These are phyloP conservation scores for Guyanaporus albipodus DNA, from an alignment of 768 basidiomycete genomes.

Conservation along the genomic window DNA sequence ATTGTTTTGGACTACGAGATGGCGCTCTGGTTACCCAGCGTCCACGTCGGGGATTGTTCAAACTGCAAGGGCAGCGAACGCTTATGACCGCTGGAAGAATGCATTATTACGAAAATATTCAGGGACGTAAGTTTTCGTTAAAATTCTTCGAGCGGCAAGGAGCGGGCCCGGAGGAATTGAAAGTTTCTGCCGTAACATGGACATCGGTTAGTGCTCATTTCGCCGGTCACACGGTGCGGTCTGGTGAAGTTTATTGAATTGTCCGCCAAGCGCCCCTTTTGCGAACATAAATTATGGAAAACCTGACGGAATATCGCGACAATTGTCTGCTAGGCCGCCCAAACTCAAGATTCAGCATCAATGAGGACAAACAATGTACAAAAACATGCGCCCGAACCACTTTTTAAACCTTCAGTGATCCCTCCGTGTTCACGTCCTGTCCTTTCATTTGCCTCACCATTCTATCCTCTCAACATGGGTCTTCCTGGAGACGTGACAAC, in stretches of 20 bases:
- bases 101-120: too few species aligned
- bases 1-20: too few species aligned
- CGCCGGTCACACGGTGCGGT: neutral
- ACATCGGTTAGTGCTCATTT: constrained; percentile 4
- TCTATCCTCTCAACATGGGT: constrained; percentile 6
- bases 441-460: constrained; percentile 15
- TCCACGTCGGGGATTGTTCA: too few species aligned
- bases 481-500: constrained; percentile 30
- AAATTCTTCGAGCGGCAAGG: too few species aligned
- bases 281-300: constrained; percentile 8
- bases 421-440: constrained; percentile 28
- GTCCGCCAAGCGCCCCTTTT: too few species aligned
- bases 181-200: neutral
- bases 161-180: too few species aligned
- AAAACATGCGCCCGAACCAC: constrained; percentile 13
- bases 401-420: constrained; percentile 19
- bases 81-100: too few species aligned
- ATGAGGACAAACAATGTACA: constrained; percentile 34
- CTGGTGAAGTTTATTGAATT: too few species aligned
- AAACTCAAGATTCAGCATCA: constrained; percentile 25
- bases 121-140: too few species aligned
- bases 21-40: too few species aligned
- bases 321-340: constrained; percentile 12
- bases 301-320: constrained; percentile 18
- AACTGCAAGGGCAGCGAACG: too few species aligned